Conservation (phyloP, 345 rosid species). For the Sapria himalayana region DNA sequence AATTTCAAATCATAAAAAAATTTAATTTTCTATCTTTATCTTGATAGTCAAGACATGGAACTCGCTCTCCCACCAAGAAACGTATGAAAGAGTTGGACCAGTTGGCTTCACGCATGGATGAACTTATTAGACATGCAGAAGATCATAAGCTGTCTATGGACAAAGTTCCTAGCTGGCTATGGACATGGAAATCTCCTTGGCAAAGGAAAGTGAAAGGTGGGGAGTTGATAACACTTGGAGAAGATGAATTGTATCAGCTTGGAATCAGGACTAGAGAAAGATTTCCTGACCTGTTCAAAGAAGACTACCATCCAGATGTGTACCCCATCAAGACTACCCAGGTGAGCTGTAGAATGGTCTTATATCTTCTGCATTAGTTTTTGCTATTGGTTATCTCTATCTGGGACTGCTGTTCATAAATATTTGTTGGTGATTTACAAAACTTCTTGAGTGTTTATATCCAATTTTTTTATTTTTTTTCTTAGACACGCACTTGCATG, state of each 20-base stretch:
- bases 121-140: slow-evolving; percentile 37
- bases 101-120: slow-evolving; percentile 40
- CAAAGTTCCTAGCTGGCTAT: slow-evolving; percentile 53
- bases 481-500: too few relatives aligned
- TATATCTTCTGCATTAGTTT: background rate
- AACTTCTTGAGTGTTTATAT: too few relatives aligned
- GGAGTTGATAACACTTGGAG: slow-evolving; percentile 52
- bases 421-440: too few relatives aligned
- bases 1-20: background rate
- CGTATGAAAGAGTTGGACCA: slow-evolving; percentile 49
- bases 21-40: background rate
- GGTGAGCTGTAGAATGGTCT: slow-evolving; percentile 25
- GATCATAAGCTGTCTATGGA: slow-evolving; percentile 18
- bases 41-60: slow-evolving; percentile 79
- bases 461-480: too few relatives aligned
- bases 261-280: slow-evolving; percentile 56
- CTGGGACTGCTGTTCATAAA: too few relatives aligned
- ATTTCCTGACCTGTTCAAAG: slow-evolving; percentile 49
- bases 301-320: slow-evolving; percentile 75
- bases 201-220: slow-evolving; percentile 68
- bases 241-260: slow-evolving; percentile 56
- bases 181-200: slow-evolving; percentile 70
- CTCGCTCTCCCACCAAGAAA: slow-evolving; percentile 88
- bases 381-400: background rate
- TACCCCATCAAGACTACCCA: slow-evolving; percentile 65